phyloP scores from a whole-genome alignment of 441 rosid genomes.

The Geranium incanum region DNA sequence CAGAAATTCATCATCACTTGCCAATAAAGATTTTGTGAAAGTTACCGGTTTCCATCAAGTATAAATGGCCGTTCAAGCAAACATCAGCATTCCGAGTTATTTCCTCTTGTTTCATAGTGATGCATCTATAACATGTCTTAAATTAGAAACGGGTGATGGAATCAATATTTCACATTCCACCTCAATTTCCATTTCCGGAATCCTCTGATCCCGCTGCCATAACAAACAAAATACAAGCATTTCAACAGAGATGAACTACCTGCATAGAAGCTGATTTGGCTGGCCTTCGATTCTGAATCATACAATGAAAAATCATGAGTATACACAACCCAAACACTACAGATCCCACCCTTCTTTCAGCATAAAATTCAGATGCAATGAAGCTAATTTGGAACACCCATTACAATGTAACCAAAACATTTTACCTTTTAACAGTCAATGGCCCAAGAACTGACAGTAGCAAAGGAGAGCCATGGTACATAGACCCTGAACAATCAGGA shows the following conservation, averaged over 20 bases:
- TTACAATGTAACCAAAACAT: not conserved
- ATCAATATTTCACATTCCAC: not conserved
- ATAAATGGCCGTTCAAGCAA: not conserved
- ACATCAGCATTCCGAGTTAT: not conserved
- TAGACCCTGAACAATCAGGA: slow-evolving; percentile 54
- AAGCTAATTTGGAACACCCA: not conserved
- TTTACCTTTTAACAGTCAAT: slow-evolving; percentile 62
- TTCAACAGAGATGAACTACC: slow-evolving; percentile 33
- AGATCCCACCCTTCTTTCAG: not conserved
- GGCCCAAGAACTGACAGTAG: slow-evolving; percentile 77
- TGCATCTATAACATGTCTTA: not conserved
- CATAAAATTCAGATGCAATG: not conserved
- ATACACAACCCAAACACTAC: not conserved
- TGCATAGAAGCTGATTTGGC: slow-evolving; percentile 61
- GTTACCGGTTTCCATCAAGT: not conserved
- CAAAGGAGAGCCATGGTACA: slow-evolving; percentile 95
- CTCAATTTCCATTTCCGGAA: not conserved
- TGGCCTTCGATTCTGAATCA: slow-evolving; percentile 69
- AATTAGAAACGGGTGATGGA: not conserved
- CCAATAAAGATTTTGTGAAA: not conserved
- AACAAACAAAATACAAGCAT: not conserved
- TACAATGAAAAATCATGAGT: not conserved
- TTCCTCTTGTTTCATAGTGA: not conserved
- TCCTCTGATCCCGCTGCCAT: not conserved
- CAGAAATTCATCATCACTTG: not conserved